Conservation (phyloP, 768 basidiomycete species). For the Pleurotus sapidus region DNA sequence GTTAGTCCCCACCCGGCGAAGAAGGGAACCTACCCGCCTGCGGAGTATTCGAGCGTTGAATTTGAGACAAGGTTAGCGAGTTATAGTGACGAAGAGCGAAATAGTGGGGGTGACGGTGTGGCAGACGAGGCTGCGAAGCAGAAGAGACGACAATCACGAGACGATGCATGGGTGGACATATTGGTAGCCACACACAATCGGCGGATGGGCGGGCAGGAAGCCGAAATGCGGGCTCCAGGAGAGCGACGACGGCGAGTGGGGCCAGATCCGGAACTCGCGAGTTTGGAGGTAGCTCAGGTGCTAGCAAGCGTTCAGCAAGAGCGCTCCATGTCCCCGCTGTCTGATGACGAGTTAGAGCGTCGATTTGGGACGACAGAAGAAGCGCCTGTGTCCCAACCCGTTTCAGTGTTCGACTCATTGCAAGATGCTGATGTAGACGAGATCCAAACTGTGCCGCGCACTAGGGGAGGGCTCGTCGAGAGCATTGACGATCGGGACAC, state of each 20-base stretch:
- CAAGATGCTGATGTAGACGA: slow-evolving; percentile 50
- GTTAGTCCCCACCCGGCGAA: slow-evolving; percentile 46
- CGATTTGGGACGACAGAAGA: slow-evolving; percentile 29
- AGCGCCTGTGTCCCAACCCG: background rate
- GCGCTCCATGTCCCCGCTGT: slow-evolving; percentile 29
- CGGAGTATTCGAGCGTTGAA: slow-evolving; percentile 80
- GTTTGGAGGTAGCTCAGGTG: slow-evolving; percentile 70
- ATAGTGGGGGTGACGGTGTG: slow-evolving; percentile 23
- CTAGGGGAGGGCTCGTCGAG: slow-evolving; percentile 20
- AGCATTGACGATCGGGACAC: slow-evolving; percentile 24
- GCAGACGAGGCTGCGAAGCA: slow-evolving; percentile 38
- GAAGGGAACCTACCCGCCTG: slow-evolving; percentile 54
- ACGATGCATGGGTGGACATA: slow-evolving; percentile 90
- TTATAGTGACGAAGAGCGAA: slow-evolving; percentile 48
- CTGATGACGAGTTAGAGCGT: slow-evolving; percentile 28
- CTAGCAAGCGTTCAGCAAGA: slow-evolving; percentile 52
- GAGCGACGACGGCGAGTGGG: slow-evolving; percentile 26
- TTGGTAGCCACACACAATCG: slow-evolving; percentile 59
- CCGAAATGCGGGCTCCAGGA: slow-evolving; percentile 26
- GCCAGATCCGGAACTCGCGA: slow-evolving; percentile 67
- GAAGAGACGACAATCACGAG: slow-evolving; percentile 46
- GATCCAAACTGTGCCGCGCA: slow-evolving; percentile 43
- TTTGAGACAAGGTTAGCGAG: slow-evolving; percentile 81
- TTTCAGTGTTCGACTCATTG: slow-evolving; percentile 27
- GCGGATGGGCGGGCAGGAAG: slow-evolving; percentile 57